A percentile compares a stretch with the other conserved stretches of the same genome.
phyloP scores from a whole-genome alignment of 2,329 filamentous ascomycete genomes.

The Pseudocercospora fijiensis region DNA sequence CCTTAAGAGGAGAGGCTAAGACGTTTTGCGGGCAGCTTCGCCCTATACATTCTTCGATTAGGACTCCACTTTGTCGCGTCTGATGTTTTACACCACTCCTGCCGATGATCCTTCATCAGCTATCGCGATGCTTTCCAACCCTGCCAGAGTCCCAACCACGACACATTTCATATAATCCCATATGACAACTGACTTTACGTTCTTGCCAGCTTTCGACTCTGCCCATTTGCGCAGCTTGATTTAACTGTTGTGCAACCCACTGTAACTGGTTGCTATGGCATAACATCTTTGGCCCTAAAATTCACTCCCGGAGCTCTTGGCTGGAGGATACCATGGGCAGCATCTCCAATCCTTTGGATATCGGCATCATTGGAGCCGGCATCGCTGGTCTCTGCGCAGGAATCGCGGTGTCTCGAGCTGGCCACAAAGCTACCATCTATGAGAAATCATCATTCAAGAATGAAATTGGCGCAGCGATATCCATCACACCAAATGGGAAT shows the following conservation, averaged over 20 bases:
- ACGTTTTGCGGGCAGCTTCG: neutral
- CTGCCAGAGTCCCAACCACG: neutral
- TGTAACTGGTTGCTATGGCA: too few species aligned
- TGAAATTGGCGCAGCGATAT: slow-evolving; percentile 47
- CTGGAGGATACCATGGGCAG: neutral
- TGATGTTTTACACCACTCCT: neutral
- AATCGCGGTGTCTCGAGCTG: slow-evolving; percentile 23
- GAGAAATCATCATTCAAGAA: slow-evolving; percentile 39
- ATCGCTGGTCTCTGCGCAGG: slow-evolving; percentile 30
- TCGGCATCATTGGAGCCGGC: slow-evolving; percentile 29
- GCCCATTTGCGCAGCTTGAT: neutral
- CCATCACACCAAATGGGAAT: slow-evolving; percentile 42
- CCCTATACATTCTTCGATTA: neutral
- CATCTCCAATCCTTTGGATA: slow-evolving; percentile 9
- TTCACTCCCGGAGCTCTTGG: neutral
- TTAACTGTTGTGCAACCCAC: neutral
- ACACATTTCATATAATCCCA: neutral
- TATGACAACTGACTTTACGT: neutral
- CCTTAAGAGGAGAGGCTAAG: neutral
- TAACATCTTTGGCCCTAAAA: neutral
- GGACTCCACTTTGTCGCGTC: neutral
- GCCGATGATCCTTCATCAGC: neutral
- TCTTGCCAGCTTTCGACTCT: neutral
- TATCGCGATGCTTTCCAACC: neutral
- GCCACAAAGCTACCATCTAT: slow-evolving; percentile 26